Evolutionary conservation across 306 rosid species (phyloP).

Genomic region (Castanea mollissima): DNA sequence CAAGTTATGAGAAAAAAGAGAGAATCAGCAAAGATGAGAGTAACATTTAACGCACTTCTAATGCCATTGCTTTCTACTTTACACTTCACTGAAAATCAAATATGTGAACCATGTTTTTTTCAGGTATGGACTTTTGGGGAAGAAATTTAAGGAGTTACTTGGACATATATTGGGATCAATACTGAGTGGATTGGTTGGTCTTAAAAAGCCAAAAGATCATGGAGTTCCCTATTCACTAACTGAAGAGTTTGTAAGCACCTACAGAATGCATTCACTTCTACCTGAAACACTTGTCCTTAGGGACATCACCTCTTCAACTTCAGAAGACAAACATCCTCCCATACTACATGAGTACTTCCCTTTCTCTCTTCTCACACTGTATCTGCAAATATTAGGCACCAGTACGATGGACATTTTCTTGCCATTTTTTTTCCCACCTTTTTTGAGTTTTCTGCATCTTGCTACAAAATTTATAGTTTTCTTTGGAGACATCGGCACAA

Average conservation of each 20-base stretch:
- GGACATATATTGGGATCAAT: constrained; percentile 63
- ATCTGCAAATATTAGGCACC: background rate
- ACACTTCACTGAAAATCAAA: background rate
- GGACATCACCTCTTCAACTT: constrained; percentile 31
- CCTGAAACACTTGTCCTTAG: constrained; percentile 60
- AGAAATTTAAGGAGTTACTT: constrained; percentile 60
- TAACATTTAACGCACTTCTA: background rate
- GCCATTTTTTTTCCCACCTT: background rate
- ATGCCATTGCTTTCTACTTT: background rate
- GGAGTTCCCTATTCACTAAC: constrained; percentile 79
- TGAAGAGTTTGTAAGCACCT: constrained; percentile 74
- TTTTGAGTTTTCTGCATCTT: background rate
- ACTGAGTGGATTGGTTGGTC: constrained; percentile 71
- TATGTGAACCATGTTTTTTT: background rate
- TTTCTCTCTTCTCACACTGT: background rate
- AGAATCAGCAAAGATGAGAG: too few species aligned
- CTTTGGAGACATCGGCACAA: too few species aligned
- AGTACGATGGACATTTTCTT: background rate
- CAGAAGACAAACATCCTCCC: constrained; percentile 47
- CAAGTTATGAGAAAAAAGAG: too few species aligned
- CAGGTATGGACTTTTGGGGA: constrained; percentile 82
- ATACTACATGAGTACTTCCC: constrained; percentile 43
- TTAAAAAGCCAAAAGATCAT: constrained; percentile 61
- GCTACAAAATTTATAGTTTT: background rate
- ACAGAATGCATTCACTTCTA: constrained; percentile 72